Percentiles rank a stretch among this genome's conserved stretches.
These are phyloP conservation scores for Bisporella sp. DNA, from an alignment of 2,329 filamentous ascomycete genomes.

Conservation along the genomic window DNA sequence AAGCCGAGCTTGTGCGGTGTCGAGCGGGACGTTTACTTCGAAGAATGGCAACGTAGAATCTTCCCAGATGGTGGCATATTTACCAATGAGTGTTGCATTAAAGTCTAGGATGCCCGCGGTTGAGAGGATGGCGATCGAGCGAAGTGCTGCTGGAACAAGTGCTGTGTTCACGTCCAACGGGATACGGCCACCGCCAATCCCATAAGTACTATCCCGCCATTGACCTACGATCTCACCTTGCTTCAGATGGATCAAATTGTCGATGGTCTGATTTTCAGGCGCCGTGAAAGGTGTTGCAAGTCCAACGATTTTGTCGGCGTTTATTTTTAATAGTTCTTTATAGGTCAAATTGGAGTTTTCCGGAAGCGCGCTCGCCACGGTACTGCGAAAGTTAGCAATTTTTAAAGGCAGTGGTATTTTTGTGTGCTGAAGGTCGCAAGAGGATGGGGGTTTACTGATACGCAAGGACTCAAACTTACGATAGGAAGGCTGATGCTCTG, in stretches of 20 bases:
- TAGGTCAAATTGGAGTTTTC: constrained; percentile 48
- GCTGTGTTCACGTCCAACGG: constrained; percentile 61
- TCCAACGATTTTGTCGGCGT: constrained; percentile 51
- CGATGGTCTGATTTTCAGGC: constrained; percentile 36
- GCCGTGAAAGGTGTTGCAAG: constrained; percentile 45
- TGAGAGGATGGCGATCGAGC: constrained; percentile 47
- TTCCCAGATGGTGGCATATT: constrained; percentile 55
- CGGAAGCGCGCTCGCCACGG: constrained; percentile 40
- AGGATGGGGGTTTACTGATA: too few relatives aligned
- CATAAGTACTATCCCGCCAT: constrained; percentile 55
- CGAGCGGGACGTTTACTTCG: constrained; percentile 35
- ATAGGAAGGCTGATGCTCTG: constrained; percentile 21
- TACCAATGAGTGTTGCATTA: constrained; percentile 38
- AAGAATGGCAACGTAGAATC: constrained; percentile 54
- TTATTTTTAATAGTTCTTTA: constrained; percentile 41
- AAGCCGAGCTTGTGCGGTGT: constrained; percentile 39
- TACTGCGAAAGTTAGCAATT: constrained; percentile 32
- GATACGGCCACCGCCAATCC: constrained; percentile 54
- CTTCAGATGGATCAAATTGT: constrained; percentile 53
- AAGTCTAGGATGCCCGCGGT: constrained; percentile 33
- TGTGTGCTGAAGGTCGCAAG: too few relatives aligned
- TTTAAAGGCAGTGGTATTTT: too few relatives aligned
- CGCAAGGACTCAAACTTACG: too few relatives aligned
- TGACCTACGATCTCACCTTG: constrained; percentile 47
- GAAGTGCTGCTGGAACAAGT: constrained; percentile 52